These are phyloP conservation scores for Globisporangium parvum DNA, from an alignment of 352 stramenopile genomes.

Conservation along the genomic window DNA sequence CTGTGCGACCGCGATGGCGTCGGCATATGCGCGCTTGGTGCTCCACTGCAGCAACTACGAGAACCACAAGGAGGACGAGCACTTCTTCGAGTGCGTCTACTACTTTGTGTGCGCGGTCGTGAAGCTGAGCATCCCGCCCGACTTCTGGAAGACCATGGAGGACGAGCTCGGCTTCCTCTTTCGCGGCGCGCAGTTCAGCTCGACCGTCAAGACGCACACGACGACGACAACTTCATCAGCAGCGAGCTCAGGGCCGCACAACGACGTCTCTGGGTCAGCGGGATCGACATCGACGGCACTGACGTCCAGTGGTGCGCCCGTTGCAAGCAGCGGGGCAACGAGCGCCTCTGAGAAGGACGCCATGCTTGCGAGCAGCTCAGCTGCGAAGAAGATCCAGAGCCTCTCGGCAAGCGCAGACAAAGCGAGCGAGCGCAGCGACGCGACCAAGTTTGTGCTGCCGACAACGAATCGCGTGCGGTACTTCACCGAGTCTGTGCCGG, in stretches of 20 bases:
- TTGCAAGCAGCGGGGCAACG: background rate
- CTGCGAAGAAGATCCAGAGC: conserved; percentile 33
- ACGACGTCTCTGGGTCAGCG: conserved; percentile 6
- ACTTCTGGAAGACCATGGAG: conserved; percentile 57
- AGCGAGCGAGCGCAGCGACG: conserved; percentile 12
- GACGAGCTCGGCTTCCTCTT: conserved; percentile 73
- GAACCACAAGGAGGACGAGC: conserved; percentile 77
- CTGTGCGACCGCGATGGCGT: conserved; percentile 35
- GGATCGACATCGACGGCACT: too few relatives aligned
- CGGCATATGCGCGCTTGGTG: conserved; percentile 58
- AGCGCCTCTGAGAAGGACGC: conserved; percentile 10
- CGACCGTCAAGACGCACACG: conserved; percentile 45
- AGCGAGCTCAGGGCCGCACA: background rate
- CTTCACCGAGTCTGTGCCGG: conserved; percentile 54
- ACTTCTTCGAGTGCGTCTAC: conserved; percentile 79
- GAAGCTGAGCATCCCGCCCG: conserved; percentile 48
- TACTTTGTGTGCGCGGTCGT: conserved; percentile 71
- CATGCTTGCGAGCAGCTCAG: conserved; percentile 3
- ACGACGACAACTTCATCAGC: background rate
- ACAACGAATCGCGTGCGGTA: conserved; percentile 40
- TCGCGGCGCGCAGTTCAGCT: conserved; percentile 63
- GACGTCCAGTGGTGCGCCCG: too few relatives aligned
- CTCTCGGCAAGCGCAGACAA: conserved; percentile 23
- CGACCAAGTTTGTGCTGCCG: conserved; percentile 32
- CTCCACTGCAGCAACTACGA: conserved; percentile 83